Conservation (phyloP, 1,139 yeast genomes). For the Scheffersomyces insectosa region DNA sequence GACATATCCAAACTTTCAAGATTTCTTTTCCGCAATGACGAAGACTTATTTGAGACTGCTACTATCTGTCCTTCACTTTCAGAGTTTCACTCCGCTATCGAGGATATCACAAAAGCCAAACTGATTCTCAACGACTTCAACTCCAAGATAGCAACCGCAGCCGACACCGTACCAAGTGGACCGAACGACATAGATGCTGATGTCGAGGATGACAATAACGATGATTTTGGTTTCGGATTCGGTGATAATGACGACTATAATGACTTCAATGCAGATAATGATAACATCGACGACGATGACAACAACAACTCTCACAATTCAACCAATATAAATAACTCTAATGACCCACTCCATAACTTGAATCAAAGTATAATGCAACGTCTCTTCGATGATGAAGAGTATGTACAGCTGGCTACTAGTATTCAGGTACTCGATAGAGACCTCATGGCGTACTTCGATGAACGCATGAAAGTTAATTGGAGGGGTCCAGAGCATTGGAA, state of each 20-base stretch:
- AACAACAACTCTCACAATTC: constrained; percentile 6
- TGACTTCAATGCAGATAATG: constrained; percentile 16
- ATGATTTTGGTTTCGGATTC: constrained; percentile 28
- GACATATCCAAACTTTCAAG: constrained; percentile 20
- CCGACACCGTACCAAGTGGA: background rate
- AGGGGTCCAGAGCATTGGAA: constrained; percentile 96
- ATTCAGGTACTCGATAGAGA: constrained; percentile 59
- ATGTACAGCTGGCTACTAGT: constrained; percentile 12
- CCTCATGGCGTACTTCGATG: constrained; percentile 79
- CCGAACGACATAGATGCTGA: constrained; percentile 4
- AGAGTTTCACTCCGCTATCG: constrained; percentile 56
- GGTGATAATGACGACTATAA: constrained; percentile 17
- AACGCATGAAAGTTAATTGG: constrained; percentile 70
- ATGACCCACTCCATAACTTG: constrained; percentile 21
- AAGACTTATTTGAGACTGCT: constrained; percentile 33
- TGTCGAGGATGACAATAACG: constrained; percentile 19
- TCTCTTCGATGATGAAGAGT: constrained; percentile 21
- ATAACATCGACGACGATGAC: constrained; percentile 12
- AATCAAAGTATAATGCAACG: constrained; percentile 27
- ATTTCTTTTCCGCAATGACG: constrained; percentile 30
- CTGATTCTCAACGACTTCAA: constrained; percentile 20
- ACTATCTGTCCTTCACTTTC: constrained; percentile 65
- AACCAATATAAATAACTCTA: constrained; percentile 9
- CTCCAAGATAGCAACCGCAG: constrained; percentile 19
- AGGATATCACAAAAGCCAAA: constrained; percentile 59